Evolutionary conservation across 768 basidiomycete species (phyloP).

Genomic region (Xerocomellus intermedius): DNA sequence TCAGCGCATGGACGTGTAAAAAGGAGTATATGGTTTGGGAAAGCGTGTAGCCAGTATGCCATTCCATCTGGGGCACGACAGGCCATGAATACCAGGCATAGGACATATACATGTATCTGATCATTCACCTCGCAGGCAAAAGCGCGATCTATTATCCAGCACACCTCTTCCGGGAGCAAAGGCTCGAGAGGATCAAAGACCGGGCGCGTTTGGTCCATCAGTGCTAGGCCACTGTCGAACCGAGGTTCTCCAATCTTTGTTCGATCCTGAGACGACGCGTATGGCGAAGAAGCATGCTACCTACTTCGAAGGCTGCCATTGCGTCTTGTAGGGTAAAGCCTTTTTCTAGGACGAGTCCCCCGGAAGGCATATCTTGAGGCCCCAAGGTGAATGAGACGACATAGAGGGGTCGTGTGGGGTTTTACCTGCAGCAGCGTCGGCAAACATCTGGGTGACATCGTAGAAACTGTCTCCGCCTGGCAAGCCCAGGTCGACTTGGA

Average conservation of each 20-base stretch:
- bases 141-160: slow-evolving; percentile 82
- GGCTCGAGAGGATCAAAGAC: slow-evolving; percentile 63
- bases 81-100: slow-evolving; percentile 15
- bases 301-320: slow-evolving; percentile 92
- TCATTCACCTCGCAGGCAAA: slow-evolving; percentile 73
- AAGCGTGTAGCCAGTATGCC: slow-evolving; percentile 83
- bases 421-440: slow-evolving; percentile 60
- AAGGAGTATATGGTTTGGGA: slow-evolving; percentile 83
- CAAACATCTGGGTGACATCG: slow-evolving; percentile 63
- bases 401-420: background rate
- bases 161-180: slow-evolving; percentile 76
- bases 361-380: slow-evolving; percentile 58
- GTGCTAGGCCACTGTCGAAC: slow-evolving; percentile 76
- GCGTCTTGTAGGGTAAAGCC: slow-evolving; percentile 79
- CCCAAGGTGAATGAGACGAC: slow-evolving; percentile 11
- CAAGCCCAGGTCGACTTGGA: slow-evolving; percentile 15
- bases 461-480: slow-evolving; percentile 63
- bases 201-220: slow-evolving; percentile 40
- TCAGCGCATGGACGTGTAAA: slow-evolving; percentile 65
- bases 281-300: slow-evolving; percentile 15
- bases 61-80: slow-evolving; percentile 63
- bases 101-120: slow-evolving; percentile 5
- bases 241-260: slow-evolving; percentile 88
- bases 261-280: slow-evolving; percentile 10
- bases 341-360: slow-evolving; percentile 62